These are phyloP conservation scores for Cenchrus purpureus DNA, from an alignment of 176 grass and related monocot genomes.

Conservation along the genomic window DNA sequence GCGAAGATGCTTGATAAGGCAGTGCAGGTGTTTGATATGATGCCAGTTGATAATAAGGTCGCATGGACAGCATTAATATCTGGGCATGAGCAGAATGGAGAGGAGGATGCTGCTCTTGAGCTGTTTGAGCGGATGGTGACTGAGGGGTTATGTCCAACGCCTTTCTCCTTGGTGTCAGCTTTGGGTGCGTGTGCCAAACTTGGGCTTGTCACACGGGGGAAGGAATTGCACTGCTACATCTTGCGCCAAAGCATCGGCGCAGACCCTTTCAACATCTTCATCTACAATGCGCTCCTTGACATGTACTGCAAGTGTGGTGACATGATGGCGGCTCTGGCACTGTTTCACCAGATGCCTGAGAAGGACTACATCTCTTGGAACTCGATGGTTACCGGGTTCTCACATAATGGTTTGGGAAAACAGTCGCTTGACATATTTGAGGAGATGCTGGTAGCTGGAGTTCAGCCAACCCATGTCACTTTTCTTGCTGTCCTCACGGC, in stretches of 20 bases:
- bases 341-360: constrained; percentile 54
- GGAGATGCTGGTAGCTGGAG: constrained; percentile 59
- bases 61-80: constrained; percentile 82
- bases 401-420: constrained; percentile 67
- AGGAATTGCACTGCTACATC: constrained; percentile 63
- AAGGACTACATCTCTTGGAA: constrained; percentile 71
- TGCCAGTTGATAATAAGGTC: constrained; percentile 43
- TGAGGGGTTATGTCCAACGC: constrained; percentile 45
- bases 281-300: constrained; percentile 64
- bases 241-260: constrained; percentile 44
- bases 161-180: constrained; percentile 57
- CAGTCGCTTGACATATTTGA: constrained; percentile 58
- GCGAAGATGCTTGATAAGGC: constrained; percentile 45
- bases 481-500: constrained; percentile 70
- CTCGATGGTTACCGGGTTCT: constrained; percentile 73
- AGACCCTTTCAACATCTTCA: constrained; percentile 72
- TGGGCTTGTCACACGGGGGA: constrained; percentile 52
- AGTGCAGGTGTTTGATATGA: constrained; percentile 41
- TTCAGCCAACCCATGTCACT: constrained; percentile 66
- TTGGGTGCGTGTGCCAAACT: constrained; percentile 60
- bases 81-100: constrained; percentile 69
- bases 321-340: constrained; percentile 37
- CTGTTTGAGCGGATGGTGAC: constrained; percentile 54
- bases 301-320: constrained; percentile 76
- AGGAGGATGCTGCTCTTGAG: constrained; percentile 56